Evolutionary conservation across 2,329 filamentous ascomycete genomes (phyloP), one percentile per base, ranked within the genome.

Genomic region (Cucurbitaria berberidis): DNA sequence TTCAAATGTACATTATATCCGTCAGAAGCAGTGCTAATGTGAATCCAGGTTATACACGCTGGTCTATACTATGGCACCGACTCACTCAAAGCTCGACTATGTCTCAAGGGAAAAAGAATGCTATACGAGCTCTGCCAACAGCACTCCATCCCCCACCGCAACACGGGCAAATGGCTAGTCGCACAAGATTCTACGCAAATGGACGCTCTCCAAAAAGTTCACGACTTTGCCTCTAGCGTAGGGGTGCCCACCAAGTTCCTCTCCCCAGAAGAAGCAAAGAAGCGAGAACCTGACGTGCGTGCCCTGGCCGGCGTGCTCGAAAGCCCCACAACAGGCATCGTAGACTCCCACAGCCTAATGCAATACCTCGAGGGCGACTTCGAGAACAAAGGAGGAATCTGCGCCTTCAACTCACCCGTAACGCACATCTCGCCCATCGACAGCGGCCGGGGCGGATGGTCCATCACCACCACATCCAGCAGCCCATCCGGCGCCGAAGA

Each of bases 111-210:
- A 54, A 88, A 88, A 63, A 72, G 87, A 27, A 80, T 91, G 72
- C 80, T 98, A 53, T 99, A 99, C 76, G 82, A 80, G 3, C 84
- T 96, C 36, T 97, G 93, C 78, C 76, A 78, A 5, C 78, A 78
- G 51, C 80, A 90, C 66, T 75, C 76, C 51, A 89, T 99, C 45
- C 85, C 86, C 0, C 84, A 95, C 76, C 82, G 82, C 48, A 88
- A 88, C 70, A 89, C 86, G 21, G 92, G 92, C 54, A 98, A 97
- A 79, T 97, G 93, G 93, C 89, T 98, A 66, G 90, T 98, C 1
- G 93, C 93, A 0, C 95, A 98, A 78, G 89, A 86, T 46, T 81
- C 81, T 1, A 78, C 77, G 41, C 90, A 98, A 78, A 82, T 84
- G 70, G 81, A 78, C n/a, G 85, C 85, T 2, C 39, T 84, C 84